Conservation (phyloP, 148 eudicot genomes). For the Chenopodium quinoa region DNA sequence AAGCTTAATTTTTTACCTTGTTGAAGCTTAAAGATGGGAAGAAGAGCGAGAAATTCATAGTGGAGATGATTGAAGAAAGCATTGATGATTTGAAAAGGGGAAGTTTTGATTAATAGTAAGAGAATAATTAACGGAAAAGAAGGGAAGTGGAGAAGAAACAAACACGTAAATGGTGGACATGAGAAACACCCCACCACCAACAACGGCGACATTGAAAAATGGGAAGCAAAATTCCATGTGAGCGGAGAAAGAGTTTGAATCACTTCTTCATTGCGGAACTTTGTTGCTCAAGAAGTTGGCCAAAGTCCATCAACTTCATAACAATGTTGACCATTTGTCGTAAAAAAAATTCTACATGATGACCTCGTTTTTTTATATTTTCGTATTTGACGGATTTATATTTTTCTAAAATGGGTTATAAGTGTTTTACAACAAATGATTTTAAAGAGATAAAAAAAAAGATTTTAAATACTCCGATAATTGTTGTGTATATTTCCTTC, state of each 20-base stretch:
- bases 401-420: too few relatives aligned
- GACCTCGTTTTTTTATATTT: too few relatives aligned
- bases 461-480: too few relatives aligned
- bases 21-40: conserved; percentile 22
- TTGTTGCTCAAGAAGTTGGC: not conserved
- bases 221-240: conserved; percentile 24
- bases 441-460: too few relatives aligned
- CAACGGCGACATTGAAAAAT: conserved; percentile 17
- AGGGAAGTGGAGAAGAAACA: conserved; percentile 23
- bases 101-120: not conserved
- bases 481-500: too few relatives aligned
- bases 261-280: not conserved
- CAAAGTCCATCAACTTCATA: not conserved
- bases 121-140: not conserved
- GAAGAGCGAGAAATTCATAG: conserved; percentile 25
- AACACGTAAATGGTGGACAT: conserved; percentile 17
- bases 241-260: not conserved
- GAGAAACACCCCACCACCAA: not conserved
- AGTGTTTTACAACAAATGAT: too few relatives aligned
- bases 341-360: not conserved
- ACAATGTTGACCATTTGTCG: not conserved
- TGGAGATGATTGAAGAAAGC: not conserved
- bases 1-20: conserved; percentile 29
- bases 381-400: too few relatives aligned
- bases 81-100: conserved; percentile 2